These are phyloP conservation scores for Pythium insidiosum DNA, from an alignment of 352 stramenopile genomes.

Conservation along the genomic window DNA sequence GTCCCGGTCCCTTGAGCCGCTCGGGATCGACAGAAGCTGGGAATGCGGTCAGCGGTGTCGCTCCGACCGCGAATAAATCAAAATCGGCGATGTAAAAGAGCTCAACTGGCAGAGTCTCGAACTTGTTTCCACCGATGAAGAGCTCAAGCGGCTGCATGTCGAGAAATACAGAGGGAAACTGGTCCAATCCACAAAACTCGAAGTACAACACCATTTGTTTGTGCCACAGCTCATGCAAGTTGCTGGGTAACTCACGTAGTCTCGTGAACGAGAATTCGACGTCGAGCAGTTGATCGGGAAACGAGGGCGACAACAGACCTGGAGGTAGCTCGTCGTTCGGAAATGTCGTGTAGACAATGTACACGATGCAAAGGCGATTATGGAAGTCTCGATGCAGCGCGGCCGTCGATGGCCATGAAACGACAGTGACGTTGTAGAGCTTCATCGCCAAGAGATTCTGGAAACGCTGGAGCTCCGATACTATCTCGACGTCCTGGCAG, in stretches of 20 bases:
- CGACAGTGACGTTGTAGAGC: constrained; percentile 12
- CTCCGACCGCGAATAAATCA: too few relatives aligned
- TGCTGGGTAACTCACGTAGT: not conserved
- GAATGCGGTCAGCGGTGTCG: too few relatives aligned
- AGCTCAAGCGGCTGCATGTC: not conserved
- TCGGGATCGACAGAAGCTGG: too few relatives aligned
- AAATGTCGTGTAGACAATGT: constrained; percentile 3
- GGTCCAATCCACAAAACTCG: not conserved
- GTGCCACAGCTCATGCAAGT: constrained; percentile 6
- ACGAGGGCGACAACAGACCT: not conserved
- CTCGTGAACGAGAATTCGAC: constrained; percentile 7
- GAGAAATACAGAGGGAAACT: not conserved
- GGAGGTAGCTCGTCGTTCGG: constrained; percentile 1
- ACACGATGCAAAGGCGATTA: constrained; percentile 1
- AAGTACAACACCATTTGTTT: constrained; percentile 2
- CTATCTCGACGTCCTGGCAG: constrained; percentile 24
- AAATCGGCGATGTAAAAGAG: not conserved
- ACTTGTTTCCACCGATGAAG: not conserved
- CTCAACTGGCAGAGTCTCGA: not conserved
- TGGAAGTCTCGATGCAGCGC: constrained; percentile 3
- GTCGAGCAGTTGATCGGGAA: not conserved
- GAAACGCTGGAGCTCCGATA: constrained; percentile 17
- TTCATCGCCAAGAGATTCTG: constrained; percentile 7
- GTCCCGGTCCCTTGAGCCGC: not conserved
- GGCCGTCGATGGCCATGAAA: constrained; percentile 1